Base-by-base conservation (phyloP, 208 protist genomes). In the Leptomonas seymouri region DNA sequence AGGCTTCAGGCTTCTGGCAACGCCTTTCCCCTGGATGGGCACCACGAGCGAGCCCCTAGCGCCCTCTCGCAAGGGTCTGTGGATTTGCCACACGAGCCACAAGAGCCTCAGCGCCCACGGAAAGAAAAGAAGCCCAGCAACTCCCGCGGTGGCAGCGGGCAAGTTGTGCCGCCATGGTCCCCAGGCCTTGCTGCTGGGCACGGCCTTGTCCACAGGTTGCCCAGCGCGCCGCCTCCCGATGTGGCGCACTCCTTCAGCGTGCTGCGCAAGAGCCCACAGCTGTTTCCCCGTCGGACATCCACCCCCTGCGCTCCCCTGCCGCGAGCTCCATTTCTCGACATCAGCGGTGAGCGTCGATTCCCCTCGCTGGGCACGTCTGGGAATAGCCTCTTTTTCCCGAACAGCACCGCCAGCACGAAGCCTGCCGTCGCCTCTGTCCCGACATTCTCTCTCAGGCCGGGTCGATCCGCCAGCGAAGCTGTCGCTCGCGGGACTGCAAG, bases 131-230 rank as follows among this genome's bases (percentile, higher is more conserved):
- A 16, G 9, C 5, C 39, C 21, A 21, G 27, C 41, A 46, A 39
- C 3, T 8, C 58, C 6, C 27, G 23, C 58, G 21, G 6, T 3
- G 42, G 58, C 58, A 39, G 58, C 20, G 44, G 42, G 3, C 6
- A 8, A 1, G 7, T 2, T 5, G 23, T 61, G 23, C 20, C 21
- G 4, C 56, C 39, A 5, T 27, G n/a, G 23, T 45, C 36, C 1
- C 56, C 44, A n/a, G 23, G n/a, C 7, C n/a, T 63, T 16, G 58
- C 44, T 5, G 58, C 23, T 7, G 58, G 58, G 21, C 58, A 49
- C 20, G 58, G 42, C 9, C 25, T 65, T 6, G 25, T 48, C 25
- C 4, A 31, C 9, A 30, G 45, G n/a, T n/a, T 23, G 21, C 8
- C 30, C 39, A 23, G 57, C 25, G n/a, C 14, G 15, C 25, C 48